These are phyloP conservation scores for Seminavis robusta DNA, from an alignment of 108 stramenopile species.

Conservation along the genomic window DNA sequence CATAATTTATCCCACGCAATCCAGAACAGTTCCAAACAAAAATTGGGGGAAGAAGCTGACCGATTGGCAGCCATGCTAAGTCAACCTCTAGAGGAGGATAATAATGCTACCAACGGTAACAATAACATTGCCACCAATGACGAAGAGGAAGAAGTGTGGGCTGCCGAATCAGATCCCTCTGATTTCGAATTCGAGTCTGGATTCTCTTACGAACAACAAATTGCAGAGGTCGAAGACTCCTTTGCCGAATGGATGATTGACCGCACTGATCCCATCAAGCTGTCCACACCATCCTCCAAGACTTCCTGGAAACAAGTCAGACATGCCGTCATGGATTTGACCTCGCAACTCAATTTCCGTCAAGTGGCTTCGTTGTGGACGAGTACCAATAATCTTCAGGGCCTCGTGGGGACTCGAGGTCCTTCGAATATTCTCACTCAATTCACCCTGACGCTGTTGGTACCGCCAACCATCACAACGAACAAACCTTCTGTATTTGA, in stretches of 20 bases:
- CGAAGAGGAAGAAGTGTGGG: slow-evolving; percentile 17
- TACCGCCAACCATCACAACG: slow-evolving; percentile 2
- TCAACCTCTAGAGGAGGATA: background rate
- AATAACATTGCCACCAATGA: slow-evolving; percentile 5
- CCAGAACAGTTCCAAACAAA: too few relatives aligned
- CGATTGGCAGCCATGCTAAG: background rate
- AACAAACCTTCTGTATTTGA: too few relatives aligned
- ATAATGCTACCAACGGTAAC: background rate
- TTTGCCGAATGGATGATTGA: background rate
- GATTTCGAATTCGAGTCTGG: slow-evolving; percentile 31
- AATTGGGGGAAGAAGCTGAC: background rate
- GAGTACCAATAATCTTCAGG: background rate
- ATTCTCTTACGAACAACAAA: background rate
- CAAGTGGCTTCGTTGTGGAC: background rate
- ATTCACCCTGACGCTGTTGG: slow-evolving; percentile 7
- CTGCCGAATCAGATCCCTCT: slow-evolving; percentile 24
- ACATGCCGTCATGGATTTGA: background rate
- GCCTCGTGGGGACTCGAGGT: background rate
- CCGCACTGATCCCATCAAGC: slow-evolving; percentile 7
- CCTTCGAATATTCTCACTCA: slow-evolving; percentile 10
- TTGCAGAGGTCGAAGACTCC: slow-evolving; percentile 12
- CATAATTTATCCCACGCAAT: too few relatives aligned
- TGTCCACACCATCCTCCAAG: background rate
- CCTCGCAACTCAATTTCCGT: background rate
- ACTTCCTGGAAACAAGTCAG: slow-evolving; percentile 3